Evolutionary conservation across 2,329 filamentous ascomycete species (phyloP), one percentile per base, ranked within the genome.

Genomic region (Cladosporium sp.): DNA sequence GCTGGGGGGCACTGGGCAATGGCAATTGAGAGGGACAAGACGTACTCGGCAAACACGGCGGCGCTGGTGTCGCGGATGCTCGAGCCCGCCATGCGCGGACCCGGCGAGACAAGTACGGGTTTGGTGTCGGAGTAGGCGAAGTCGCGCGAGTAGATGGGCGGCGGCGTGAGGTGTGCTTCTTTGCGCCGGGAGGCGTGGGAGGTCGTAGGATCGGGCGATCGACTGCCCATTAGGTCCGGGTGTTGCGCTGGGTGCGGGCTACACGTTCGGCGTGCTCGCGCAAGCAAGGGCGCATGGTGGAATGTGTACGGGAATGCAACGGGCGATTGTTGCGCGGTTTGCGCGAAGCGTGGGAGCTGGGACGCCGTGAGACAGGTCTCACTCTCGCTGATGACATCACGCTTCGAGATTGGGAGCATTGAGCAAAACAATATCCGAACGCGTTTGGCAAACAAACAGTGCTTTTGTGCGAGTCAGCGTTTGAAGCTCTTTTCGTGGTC

Each of bases 21-120:
- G 35, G 10, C 8, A 38, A 38, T 16, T 13, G 38, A 71, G 65
- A 58, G 62, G 70, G 61, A 52, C 66, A 66, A 59, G 56, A 74
- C 76, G 66, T 76, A 79, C 77, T 77, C 74, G 66, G 77, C 76
- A 70, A 74, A 79, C 54, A 69, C 70, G 56, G 71, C 69, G 56
- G 76, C 75, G 61, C 74, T 71, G 56, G 70, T 66, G 56, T 72
- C 69, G 59, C 68, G 70, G 59, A 78, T 74, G 63, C 72, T 73
- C 56, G 67, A 68, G 61, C 65, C 67, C 63, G 71, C 72, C 70
- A 74, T 74, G 59, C 74, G 73, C 56, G 58, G 57, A 38, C 57
- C 60, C 9, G 56, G 54, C 34, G 48, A 37, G 34, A 49, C 52
- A 54, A 74, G 59, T 46, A 64, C 68, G 37, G 64, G 62, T 37